These are phyloP conservation scores for Sapria himalayana DNA, from an alignment of 345 rosid species.

Conservation along the genomic window DNA sequence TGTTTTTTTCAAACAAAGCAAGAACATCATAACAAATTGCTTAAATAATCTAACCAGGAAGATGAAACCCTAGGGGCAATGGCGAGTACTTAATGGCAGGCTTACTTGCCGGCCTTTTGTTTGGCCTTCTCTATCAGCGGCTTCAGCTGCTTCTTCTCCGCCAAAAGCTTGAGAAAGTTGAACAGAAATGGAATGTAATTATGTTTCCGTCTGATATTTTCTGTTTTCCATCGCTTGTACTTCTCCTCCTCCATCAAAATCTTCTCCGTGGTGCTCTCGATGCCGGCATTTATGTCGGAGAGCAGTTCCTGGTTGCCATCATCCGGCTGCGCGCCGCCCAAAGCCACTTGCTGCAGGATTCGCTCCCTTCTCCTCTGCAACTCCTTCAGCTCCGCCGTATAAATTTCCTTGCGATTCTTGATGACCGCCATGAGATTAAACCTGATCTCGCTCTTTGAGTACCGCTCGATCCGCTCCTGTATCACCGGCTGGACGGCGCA, in stretches of 20 bases:
- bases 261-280: conserved; percentile 66
- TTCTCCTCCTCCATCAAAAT: conserved; percentile 89
- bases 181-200: conserved; percentile 91
- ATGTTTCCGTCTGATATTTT: conserved; percentile 83
- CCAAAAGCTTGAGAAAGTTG: conserved; percentile 89
- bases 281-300: conserved; percentile 48
- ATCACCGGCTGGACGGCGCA: conserved; percentile 85
- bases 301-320: conserved; percentile 30
- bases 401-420: conserved; percentile 71
- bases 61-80: no score
- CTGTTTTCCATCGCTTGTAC: conserved; percentile 89
- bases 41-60: no score
- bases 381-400: conserved; percentile 72
- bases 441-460: conserved; percentile 82
- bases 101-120: conserved; percentile 61
- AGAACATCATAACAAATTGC: no score
- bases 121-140: conserved; percentile 94
- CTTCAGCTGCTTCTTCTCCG: conserved; percentile 97
- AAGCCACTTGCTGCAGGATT: conserved; percentile 41
- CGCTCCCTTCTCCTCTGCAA: conserved; percentile 71
- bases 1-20: no score
- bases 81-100: no score
- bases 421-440: conserved; percentile 90
- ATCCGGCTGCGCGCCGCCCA: conserved; percentile 33
- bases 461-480: conserved; percentile 79